Evolutionary conservation across 108 stramenopile genomes (phyloP), one percentile per base, ranked within the genome.

Genomic region (Fragilariopsis cylindrus): DNA sequence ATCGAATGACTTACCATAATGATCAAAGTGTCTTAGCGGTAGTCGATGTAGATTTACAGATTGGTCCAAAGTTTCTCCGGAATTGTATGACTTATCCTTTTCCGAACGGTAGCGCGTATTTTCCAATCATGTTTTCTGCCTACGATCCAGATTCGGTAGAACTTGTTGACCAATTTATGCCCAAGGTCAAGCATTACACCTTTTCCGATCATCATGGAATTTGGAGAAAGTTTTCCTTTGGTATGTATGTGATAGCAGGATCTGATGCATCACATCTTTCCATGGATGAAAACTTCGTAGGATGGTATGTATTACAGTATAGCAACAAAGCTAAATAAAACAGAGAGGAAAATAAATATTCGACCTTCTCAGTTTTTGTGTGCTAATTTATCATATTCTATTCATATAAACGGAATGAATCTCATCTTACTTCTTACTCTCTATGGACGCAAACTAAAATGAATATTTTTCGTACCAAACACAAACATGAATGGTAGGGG

Each of bases 41-140:
- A 12, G 60, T 63, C 53, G 76, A 77, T 48, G 76, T 72, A 7
- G 76, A 77, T 45, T 48, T 71, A 54, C 9, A 21, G 6, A 66
- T 77, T 4, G 50, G 18, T 18, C 48, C 76, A 11, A 55, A 57
- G 48, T 77, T 77, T 66, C 55, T 77, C 9, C 49, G 45, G 4
- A 65, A 77, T 77, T 62, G 70, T 11, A 13, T 72, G 45, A 48
- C 57, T 4, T 70, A 69, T 70, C 60, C 69, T 1, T 70, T 70
- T 64, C 69, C 76, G 13, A 43, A 57, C 5, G 60, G 55, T 50
- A 49, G 69, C 18, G 76, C 76, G 15, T 77, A 77, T 40, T 72
- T 77, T 56, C 76, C 76, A 46, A 77, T 77, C 2, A 66, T 77
- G 70, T 77, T 70, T 70, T 72, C 70, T 39, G 76, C 70, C n/a